Evolutionary conservation across 768 basidiomycete species (phyloP), one percentile per base, ranked within the genome.

Genomic region (Mycena leptocephala): DNA sequence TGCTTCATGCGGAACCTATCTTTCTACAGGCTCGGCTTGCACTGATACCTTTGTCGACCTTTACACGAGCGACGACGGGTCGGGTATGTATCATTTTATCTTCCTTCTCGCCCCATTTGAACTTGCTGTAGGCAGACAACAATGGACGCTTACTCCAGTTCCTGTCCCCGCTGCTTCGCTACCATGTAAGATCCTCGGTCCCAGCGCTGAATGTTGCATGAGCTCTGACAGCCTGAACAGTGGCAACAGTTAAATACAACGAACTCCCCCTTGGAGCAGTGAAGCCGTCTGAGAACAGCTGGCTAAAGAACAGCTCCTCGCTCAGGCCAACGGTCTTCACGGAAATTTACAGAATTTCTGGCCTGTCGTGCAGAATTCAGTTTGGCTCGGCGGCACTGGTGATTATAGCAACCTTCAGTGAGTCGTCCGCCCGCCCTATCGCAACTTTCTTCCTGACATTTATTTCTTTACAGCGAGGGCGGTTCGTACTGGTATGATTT

Each of bases 351-450:
- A 76, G 30, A 73, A 76, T 46, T 76, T 76, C 51, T 76, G 71
- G 71, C 66, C 76, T 5, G 14, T 18, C 33, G 76, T 76, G 7
- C 76, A 76, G 32, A 76, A 58, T 26, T 72, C 70, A 4, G 41
- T 24, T 30, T 76, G 76, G 76, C 37, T 76, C 30, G 76, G 76
- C 30, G 76, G 76, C 22, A 61, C 3, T 58, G 43, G 58, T 33
- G 76, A 76, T 62, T 76, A 76, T 58, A 76, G 56, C 46, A 33
- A 37, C 61, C 76, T 76, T 53, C 76, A 76, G 76, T 76, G 18
- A n/a, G 71, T 68, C 13, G 41, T 68, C 22, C 62, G n/a, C n/a
- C n/a, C n/a, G n/a, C n/a, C n/a, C n/a, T n/a, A n/a, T n/a, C n/a
- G n/a, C n/a, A 33, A 28, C 26, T 14, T 32, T 33, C 58, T 11